A percentile compares a stretch with the other conserved stretches of the same genome.
Evolutionary conservation across 306 rosid species (phyloP).

Genomic region (Trichosanthes cucumerina): DNA sequence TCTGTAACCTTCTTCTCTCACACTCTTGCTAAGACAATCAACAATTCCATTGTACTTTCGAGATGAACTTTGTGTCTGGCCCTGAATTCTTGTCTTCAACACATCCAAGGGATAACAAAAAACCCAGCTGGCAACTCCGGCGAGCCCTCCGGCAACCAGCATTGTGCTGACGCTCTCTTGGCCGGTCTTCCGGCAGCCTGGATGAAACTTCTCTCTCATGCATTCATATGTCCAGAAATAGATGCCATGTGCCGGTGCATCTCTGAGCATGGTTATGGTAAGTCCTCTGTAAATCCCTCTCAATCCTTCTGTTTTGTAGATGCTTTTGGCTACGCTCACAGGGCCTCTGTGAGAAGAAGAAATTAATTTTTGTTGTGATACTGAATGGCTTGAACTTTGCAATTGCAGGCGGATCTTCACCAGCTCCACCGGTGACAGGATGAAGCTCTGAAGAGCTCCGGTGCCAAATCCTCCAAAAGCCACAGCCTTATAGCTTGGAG

Average conservation of each 20-base stretch:
- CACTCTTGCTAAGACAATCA: constrained; percentile 61
- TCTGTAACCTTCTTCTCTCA: constrained; percentile 42
- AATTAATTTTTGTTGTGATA: constrained; percentile 7
- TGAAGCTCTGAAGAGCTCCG: constrained; percentile 57
- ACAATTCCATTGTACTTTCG: constrained; percentile 45
- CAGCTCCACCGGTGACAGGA: constrained; percentile 63
- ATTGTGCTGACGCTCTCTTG: constrained; percentile 56
- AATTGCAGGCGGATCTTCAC: constrained; percentile 66
- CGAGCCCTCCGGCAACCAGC: constrained; percentile 71
- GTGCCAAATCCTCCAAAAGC: constrained; percentile 61
- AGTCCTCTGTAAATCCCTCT: constrained; percentile 65
- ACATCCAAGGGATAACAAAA: constrained; percentile 79
- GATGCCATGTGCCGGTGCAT: constrained; percentile 58
- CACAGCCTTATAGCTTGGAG: constrained; percentile 63
- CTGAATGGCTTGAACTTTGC: constrained; percentile 15
- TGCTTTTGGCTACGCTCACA: constrained; percentile 27
- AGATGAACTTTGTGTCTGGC: constrained; percentile 32
- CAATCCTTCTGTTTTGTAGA: constrained; percentile 50
- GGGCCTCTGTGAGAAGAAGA: constrained; percentile 34
- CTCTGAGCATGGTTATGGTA: constrained; percentile 50
- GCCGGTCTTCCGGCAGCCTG: constrained; percentile 61
- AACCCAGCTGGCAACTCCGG: constrained; percentile 76
- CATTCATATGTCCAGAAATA: constrained; percentile 87
- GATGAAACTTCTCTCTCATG: constrained; percentile 70
- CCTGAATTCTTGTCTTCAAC: constrained; percentile 68